These are phyloP conservation scores for Colletotrichum sp. DNA, from an alignment of 2,329 filamentous ascomycete genomes.

Conservation along the genomic window DNA sequence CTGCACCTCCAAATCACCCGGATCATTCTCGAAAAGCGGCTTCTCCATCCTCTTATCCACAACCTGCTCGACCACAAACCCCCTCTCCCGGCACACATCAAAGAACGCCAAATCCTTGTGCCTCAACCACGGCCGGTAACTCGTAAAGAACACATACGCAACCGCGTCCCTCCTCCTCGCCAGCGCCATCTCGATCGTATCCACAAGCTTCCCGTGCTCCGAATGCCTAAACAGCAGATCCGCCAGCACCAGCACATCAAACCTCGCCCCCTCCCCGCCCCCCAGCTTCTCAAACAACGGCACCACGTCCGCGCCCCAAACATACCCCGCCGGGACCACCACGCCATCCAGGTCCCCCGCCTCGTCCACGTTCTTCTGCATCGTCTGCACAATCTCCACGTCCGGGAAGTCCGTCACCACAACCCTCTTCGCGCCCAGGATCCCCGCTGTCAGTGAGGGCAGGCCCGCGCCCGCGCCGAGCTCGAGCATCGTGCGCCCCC, in stretches of 20 bases:
- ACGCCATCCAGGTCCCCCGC: constrained; percentile 34
- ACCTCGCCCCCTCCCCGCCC: constrained; percentile 44
- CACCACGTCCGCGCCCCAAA: constrained; percentile 77
- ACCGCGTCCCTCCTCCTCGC: constrained; percentile 57
- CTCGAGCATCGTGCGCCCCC: constrained; percentile 77
- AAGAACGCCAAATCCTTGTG: constrained; percentile 89
- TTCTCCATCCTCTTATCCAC: constrained; percentile 83
- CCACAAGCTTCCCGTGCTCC: constrained; percentile 80
- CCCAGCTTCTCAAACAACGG: constrained; percentile 63
- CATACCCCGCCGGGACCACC: constrained; percentile 72
- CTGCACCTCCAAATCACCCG: constrained; percentile 80
- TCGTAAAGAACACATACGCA: constrained; percentile 92
- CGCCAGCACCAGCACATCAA: constrained; percentile 85
- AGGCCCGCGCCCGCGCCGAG: constrained; percentile 88
- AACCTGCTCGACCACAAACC: constrained; percentile 80
- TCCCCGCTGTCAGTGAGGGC: constrained; percentile 78
- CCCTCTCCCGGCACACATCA: constrained; percentile 71
- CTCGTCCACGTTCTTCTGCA: constrained; percentile 75
- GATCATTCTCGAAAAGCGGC: constrained; percentile 89
- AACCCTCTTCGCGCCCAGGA: constrained; percentile 71
- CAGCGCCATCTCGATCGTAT: constrained; percentile 73
- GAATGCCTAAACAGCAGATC: constrained; percentile 92
- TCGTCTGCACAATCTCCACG: constrained; percentile 78
- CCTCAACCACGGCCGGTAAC: constrained; percentile 89
- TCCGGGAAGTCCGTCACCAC: constrained; percentile 93